Percentiles rank a stretch among this genome's conserved stretches.
phyloP scores from a whole-genome alignment of 2,329 filamentous ascomycete species.

The Clarireedia paspali region DNA sequence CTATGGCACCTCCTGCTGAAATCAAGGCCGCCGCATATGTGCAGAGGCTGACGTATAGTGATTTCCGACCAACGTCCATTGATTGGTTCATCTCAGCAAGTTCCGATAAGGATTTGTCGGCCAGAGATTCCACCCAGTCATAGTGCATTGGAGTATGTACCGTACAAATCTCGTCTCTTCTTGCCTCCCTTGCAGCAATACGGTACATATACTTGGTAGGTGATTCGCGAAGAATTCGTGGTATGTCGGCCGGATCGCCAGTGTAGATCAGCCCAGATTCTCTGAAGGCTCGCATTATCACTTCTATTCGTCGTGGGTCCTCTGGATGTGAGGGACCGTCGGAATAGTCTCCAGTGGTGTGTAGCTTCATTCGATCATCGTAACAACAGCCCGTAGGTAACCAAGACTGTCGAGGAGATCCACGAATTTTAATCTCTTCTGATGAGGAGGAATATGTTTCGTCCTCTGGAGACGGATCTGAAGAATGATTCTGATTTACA shows the following conservation, averaged over 20 bases:
- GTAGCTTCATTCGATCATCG: conserved; percentile 91
- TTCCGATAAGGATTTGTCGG: conserved; percentile 49
- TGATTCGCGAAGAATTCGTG: conserved; percentile 41
- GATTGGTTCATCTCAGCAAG: conserved; percentile 58
- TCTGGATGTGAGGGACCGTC: conserved; percentile 81
- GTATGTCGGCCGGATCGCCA: conserved; percentile 47
- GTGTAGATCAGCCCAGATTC: conserved; percentile 68
- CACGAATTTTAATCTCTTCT: conserved; percentile 1
- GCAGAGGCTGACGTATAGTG: conserved; percentile 74
- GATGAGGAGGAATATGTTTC: conserved; percentile 14
- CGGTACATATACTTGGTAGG: conserved; percentile 63
- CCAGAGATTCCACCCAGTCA: conserved; percentile 61
- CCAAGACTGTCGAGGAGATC: conserved; percentile 11
- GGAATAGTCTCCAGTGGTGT: conserved; percentile 74
- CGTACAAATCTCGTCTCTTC: conserved; percentile 68
- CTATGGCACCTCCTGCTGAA: conserved; percentile 87
- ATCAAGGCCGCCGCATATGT: conserved; percentile 76
- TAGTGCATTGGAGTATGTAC: conserved; percentile 75
- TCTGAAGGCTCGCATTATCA: conserved; percentile 86
- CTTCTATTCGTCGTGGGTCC: conserved; percentile 84
- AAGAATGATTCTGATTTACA: conserved; percentile 10
- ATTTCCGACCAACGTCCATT: conserved; percentile 60
- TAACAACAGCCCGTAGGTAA: conserved; percentile 76
- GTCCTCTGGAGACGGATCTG: conserved; percentile 10
- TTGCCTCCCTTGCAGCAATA: conserved; percentile 72